These are phyloP conservation scores for Colletotrichum sp. DNA, from an alignment of 2,329 filamentous ascomycete species.

Conservation along the genomic window DNA sequence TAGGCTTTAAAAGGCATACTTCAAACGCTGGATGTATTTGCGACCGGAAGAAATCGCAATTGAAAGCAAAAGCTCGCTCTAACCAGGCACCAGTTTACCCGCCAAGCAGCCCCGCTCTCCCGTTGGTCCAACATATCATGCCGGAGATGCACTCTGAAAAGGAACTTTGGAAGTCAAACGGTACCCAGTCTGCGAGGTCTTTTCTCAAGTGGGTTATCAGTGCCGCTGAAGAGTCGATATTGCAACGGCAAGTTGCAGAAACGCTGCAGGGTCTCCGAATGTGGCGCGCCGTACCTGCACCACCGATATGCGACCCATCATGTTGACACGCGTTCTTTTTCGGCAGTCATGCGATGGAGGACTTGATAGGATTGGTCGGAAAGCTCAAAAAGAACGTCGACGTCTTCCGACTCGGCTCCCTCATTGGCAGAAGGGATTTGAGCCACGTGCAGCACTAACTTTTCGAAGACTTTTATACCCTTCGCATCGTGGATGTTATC, in stretches of 20 bases:
- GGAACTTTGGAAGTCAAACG: neutral
- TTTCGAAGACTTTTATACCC: conserved; percentile 21
- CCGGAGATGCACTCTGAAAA: neutral
- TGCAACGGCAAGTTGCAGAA: neutral
- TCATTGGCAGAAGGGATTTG: neutral
- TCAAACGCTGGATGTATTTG: neutral
- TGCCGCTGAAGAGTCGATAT: neutral
- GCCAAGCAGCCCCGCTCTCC: neutral
- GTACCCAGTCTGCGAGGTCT: neutral
- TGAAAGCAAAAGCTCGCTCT: neutral
- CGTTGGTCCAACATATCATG: neutral
- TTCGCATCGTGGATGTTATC: conserved; percentile 26
- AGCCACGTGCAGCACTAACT: neutral
- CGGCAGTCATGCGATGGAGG: neutral
- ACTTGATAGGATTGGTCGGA: neutral
- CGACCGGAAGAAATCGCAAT: neutral
- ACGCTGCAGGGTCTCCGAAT: neutral
- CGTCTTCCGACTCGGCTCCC: neutral
- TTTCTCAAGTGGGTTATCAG: neutral
- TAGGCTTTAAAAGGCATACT: no score
- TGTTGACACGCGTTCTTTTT: neutral
- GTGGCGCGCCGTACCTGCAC: neutral
- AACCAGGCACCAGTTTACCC: neutral
- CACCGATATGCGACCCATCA: neutral
- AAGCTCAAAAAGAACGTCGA: neutral